Base-by-base conservation (phyloP, 2,329 filamentous ascomycete genomes). In the Nemania abortiva region DNA sequence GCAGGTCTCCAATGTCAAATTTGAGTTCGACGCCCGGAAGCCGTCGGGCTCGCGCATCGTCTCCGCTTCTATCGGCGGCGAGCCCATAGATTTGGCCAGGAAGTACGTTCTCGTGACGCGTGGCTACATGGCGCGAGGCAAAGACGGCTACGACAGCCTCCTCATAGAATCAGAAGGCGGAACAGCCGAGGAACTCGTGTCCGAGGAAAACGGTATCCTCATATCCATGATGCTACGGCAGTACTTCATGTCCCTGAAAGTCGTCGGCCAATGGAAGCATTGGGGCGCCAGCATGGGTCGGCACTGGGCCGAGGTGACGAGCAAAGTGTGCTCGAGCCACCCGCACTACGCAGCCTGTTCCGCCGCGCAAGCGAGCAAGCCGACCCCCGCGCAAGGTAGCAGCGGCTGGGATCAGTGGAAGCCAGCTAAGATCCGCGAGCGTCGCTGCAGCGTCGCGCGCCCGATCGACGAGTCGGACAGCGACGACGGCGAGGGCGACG, bases 81-180 rank as follows among this genome's bases (percentile, higher is more conserved):
- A 86, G 59, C 86, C 90, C 0, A 83, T 94, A 4, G 88, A 94
- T 24, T 81, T 87, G 11, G 83, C 89, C 22, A 88, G 82, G 68
- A 83, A 88, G 45, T 97, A 97, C 76, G 86, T 87, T 0, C 83
- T 97, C 2, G 91, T 91, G 9, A 98, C 94, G 0, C 84, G 94
- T 65, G 94, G 93, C 0, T 98, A 97, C 78, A 97, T 97, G 94
- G 91, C 88, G 3, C 88, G 93, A 42, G 94, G 94, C 22, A 96
- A 95, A 79, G 94, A 97, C 73, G 94, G 94, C 1, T 97, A 92
- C 80, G 88, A 87, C 1, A 90, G 90, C 55, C 85, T 97, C 0
- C 86, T 95, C n/a, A 88, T 93, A 37, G 82, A 91, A 73, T 88
- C 90, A 2, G 91, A 93, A 79, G 94, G 94, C 29, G 94, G 94